These are phyloP conservation scores for Colletotrichum eremochloae DNA, from an alignment of 2,329 filamentous ascomycete genomes.

Conservation along the genomic window DNA sequence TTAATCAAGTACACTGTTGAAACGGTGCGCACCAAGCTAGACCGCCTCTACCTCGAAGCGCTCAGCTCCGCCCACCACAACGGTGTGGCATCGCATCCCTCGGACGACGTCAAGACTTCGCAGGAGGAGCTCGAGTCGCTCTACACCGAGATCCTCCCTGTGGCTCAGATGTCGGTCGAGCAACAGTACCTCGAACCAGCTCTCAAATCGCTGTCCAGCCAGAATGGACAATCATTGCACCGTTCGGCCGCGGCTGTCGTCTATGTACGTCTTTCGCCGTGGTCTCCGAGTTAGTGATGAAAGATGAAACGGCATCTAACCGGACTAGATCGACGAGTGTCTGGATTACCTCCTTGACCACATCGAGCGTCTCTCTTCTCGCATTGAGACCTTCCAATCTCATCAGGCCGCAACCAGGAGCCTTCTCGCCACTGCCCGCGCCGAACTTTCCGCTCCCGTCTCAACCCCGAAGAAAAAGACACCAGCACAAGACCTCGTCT, in stretches of 20 bases:
- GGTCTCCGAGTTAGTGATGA: background rate
- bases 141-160: slow-evolving; percentile 76
- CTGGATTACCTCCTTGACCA: slow-evolving; percentile 65
- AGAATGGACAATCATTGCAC: slow-evolving; percentile 58
- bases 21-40: slow-evolving; percentile 65
- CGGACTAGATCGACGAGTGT: slow-evolving; percentile 63
- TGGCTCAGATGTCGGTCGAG: slow-evolving; percentile 79
- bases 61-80: slow-evolving; percentile 48
- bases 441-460: slow-evolving; percentile 55
- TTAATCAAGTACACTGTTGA: slow-evolving; percentile 71
- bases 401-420: slow-evolving; percentile 57
- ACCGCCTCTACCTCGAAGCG: slow-evolving; percentile 67
- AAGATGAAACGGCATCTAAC: slow-evolving; percentile 44
- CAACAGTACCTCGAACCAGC: slow-evolving; percentile 76
- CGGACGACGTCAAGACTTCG: slow-evolving; percentile 58
- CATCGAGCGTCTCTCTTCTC: slow-evolving; percentile 56
- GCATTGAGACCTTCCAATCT: slow-evolving; percentile 60
- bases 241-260: slow-evolving; percentile 61
- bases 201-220: slow-evolving; percentile 58
- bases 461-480: slow-evolving; percentile 44
- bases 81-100: slow-evolving; percentile 52
- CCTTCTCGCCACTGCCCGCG: slow-evolving; percentile 58
- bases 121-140: slow-evolving; percentile 77
- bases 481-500: slow-evolving; percentile 48
- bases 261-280: slow-evolving; percentile 59